A percentile compares a stretch with the other conserved stretches of the same genome.
These are phyloP conservation scores for Nemania abortiva DNA, from an alignment of 2,329 filamentous ascomycete genomes.

Conservation along the genomic window DNA sequence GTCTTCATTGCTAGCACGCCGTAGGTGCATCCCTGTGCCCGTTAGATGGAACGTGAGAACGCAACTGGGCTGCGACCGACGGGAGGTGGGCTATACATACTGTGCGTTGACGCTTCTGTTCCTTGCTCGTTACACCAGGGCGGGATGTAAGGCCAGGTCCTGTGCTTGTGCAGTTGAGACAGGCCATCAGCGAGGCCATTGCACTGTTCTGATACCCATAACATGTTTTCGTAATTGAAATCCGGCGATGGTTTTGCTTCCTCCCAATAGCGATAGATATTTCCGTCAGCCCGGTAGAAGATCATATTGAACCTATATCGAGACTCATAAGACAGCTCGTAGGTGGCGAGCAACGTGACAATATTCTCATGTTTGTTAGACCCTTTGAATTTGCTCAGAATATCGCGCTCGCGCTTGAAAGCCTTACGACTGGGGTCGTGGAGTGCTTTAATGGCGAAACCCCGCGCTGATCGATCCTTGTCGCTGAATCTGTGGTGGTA, in stretches of 20 bases:
- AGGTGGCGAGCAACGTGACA: slow-evolving; percentile 20
- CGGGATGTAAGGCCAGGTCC: neutral
- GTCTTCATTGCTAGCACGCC: too few relatives aligned
- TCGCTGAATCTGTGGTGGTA: slow-evolving; percentile 20
- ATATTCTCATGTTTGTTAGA: slow-evolving; percentile 8
- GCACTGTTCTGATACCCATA: slow-evolving; percentile 17
- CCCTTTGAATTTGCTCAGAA: slow-evolving; percentile 28
- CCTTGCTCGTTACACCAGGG: neutral
- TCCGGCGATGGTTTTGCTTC: neutral
- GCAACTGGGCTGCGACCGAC: too few relatives aligned
- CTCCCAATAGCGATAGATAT: slow-evolving; percentile 16
- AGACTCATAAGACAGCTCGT: slow-evolving; percentile 1
- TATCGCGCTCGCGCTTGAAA: slow-evolving; percentile 1
- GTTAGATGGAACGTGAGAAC: too few relatives aligned
- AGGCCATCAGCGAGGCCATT: slow-evolving; percentile 20
- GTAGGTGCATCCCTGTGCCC: too few relatives aligned
- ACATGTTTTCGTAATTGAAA: neutral
- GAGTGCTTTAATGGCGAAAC: slow-evolving; percentile 11
- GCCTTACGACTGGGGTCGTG: neutral
- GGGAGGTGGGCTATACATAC: too few relatives aligned
- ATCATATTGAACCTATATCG: neutral
- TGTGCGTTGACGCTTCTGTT: neutral
- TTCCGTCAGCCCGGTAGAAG: slow-evolving; percentile 21
- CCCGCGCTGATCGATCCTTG: neutral
- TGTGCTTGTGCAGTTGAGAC: slow-evolving; percentile 21